Evolutionary conservation across 108 stramenopile species (phyloP).

Genomic region (Cyclotella baltica): DNA sequence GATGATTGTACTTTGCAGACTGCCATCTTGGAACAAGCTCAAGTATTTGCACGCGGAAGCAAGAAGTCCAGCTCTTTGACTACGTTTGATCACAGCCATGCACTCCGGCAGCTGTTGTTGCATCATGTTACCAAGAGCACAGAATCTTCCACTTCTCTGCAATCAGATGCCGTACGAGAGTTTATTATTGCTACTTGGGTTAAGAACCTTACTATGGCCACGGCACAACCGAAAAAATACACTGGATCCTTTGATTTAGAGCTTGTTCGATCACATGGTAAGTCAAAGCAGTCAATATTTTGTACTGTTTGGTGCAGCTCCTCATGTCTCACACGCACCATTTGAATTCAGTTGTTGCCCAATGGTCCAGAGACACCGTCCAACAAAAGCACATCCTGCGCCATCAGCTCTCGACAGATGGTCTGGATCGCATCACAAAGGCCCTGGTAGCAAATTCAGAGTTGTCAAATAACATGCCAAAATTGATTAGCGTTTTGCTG

Average conservation of each 20-base stretch:
- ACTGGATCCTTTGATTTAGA: conserved; percentile 47
- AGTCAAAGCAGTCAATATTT: not conserved
- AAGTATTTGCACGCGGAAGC: conserved; percentile 41
- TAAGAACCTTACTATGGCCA: conserved; percentile 52
- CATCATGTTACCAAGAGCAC: conserved; percentile 56
- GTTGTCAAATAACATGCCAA: conserved; percentile 63
- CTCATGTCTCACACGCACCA: not conserved
- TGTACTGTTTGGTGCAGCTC: not conserved
- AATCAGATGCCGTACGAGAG: conserved; percentile 49
- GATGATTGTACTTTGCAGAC: conserved; percentile 80
- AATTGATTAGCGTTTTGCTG: conserved; percentile 75
- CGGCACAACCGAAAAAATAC: conserved; percentile 13
- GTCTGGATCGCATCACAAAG: conserved; percentile 71
- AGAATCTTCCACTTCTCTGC: conserved; percentile 44
- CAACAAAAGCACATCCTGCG: conserved; percentile 17
- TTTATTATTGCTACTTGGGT: conserved; percentile 86
- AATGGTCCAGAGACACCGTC: conserved; percentile 49
- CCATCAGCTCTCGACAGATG: conserved; percentile 68
- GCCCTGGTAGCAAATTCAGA: conserved; percentile 62
- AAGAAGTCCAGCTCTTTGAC: conserved; percentile 14
- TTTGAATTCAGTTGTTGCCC: conserved; percentile 44
- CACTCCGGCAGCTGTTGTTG: conserved; percentile 75
- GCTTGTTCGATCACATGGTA: conserved; percentile 40
- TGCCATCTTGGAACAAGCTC: conserved; percentile 58
- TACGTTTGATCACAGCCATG: conserved; percentile 50